Evolutionary conservation across 805 yeast genomes (phyloP).

Genomic region (Vanderwaltozyma tropicalis): DNA sequence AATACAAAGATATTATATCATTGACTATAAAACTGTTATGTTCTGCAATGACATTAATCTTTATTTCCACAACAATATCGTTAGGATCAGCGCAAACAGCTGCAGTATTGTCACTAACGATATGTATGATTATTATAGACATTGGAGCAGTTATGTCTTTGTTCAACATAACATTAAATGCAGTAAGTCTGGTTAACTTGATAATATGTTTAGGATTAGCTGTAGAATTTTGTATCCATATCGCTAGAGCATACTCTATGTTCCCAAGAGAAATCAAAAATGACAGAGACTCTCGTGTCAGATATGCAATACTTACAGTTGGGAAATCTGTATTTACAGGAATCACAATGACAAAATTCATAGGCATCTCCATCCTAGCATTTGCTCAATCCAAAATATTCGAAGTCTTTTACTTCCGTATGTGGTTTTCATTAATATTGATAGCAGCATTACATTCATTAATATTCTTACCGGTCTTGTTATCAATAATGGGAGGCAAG

Average conservation of each 20-base stretch:
- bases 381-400: constrained; percentile 82
- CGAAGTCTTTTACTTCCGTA: constrained; percentile 83
- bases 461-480: constrained; percentile 64
- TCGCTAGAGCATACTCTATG: constrained; percentile 65
- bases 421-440: constrained; percentile 79
- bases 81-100: constrained; percentile 63
- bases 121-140: constrained; percentile 53
- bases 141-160: constrained; percentile 74
- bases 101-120: constrained; percentile 43
- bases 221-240: constrained; percentile 86
- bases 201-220: constrained; percentile 89
- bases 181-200: constrained; percentile 79
- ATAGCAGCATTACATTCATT: constrained; percentile 74
- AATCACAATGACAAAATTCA: constrained; percentile 76
- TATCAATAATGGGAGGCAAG: constrained; percentile 54
- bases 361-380: constrained; percentile 80
- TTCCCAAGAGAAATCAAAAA: constrained; percentile 28
- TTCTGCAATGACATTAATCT: constrained; percentile 43
- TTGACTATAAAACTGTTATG: constrained; percentile 46
- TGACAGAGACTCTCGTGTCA: constrained; percentile 30
- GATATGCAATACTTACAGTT: constrained; percentile 58
- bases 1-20: constrained; percentile 57
- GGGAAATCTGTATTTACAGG: constrained; percentile 90
- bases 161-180: constrained; percentile 72
- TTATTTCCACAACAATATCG: constrained; percentile 42